These are phyloP conservation scores for Geum urbanum DNA, from an alignment of 306 rosid genomes.

Conservation along the genomic window DNA sequence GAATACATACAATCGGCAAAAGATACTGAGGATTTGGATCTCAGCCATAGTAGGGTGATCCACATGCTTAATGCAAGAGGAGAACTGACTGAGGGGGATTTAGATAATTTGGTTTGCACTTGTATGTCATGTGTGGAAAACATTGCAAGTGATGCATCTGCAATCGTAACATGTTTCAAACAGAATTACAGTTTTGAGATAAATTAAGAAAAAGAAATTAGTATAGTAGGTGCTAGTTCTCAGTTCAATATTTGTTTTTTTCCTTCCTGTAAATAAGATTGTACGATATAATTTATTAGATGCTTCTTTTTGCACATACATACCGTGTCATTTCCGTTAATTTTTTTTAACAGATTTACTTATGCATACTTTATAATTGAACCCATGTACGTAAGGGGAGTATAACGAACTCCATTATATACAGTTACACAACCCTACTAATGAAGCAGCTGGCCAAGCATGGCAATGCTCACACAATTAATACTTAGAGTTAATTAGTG, in stretches of 20 bases:
- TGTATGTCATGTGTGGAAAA: constrained; percentile 14
- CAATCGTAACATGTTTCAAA: constrained; percentile 8
- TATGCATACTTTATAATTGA: too few species aligned
- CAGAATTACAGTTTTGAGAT: constrained; percentile 6
- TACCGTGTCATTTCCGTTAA: too few species aligned
- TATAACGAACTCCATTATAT: too few species aligned
- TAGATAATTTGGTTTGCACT: constrained; percentile 17
- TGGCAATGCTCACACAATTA: too few species aligned
- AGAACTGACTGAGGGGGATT: not conserved
- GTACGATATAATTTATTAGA: not conserved
- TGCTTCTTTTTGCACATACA: too few species aligned
- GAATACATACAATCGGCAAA: not conserved
- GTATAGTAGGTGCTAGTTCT: constrained; percentile 5
- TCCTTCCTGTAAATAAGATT: constrained; percentile 2
- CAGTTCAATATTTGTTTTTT: not conserved
- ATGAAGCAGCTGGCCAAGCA: too few species aligned
- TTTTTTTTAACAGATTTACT: too few species aligned
- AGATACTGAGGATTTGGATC: not conserved
- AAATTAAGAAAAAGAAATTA: not conserved
- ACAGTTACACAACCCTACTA: too few species aligned
- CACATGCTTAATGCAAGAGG: constrained; percentile 1
- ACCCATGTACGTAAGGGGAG: too few species aligned
- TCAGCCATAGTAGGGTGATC: not conserved
- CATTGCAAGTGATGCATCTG: constrained; percentile 16
- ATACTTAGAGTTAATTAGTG: too few species aligned